Conservation (phyloP, 306 rosid genomes). For the Abrus pulchellus region DNA sequence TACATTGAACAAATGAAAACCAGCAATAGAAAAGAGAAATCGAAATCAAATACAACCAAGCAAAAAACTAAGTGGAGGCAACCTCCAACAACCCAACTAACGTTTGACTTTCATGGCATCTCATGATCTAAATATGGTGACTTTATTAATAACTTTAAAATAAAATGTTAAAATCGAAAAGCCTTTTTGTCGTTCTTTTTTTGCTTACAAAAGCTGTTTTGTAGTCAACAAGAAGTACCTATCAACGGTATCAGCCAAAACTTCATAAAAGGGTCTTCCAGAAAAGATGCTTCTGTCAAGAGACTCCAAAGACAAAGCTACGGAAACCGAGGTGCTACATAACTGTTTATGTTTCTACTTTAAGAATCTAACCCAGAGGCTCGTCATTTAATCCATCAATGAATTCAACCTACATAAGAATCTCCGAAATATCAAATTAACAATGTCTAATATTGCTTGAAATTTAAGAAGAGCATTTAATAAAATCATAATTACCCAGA, state of each 20-base stretch:
- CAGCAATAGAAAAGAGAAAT: conserved; percentile 24
- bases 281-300: conserved; percentile 8
- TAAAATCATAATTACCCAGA: conserved; percentile 64
- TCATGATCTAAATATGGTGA: neutral
- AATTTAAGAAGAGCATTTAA: neutral
- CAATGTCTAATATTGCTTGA: neutral
- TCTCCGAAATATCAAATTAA: neutral
- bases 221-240: conserved; percentile 17
- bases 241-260: conserved; percentile 27
- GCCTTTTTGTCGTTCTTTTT: conserved; percentile 32
- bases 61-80: conserved; percentile 43
- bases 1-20: conserved; percentile 31
- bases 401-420: conserved; percentile 55
- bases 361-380: conserved; percentile 2
- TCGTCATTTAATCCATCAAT: conserved; percentile 60
- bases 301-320: conserved; percentile 55
- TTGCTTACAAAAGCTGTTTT: conserved; percentile 40
- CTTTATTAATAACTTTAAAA: conserved; percentile 32
- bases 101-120: neutral
- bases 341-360: conserved; percentile 7
- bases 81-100: conserved; percentile 50
- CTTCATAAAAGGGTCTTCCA: conserved; percentile 25
- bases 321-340: conserved; percentile 53
- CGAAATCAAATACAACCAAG: conserved; percentile 34
- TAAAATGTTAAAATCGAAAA: neutral